Evolutionary conservation across 257 asterid species (phyloP), one percentile per base, ranked within the genome.

Genomic region (Coffea eugenioides): DNA sequence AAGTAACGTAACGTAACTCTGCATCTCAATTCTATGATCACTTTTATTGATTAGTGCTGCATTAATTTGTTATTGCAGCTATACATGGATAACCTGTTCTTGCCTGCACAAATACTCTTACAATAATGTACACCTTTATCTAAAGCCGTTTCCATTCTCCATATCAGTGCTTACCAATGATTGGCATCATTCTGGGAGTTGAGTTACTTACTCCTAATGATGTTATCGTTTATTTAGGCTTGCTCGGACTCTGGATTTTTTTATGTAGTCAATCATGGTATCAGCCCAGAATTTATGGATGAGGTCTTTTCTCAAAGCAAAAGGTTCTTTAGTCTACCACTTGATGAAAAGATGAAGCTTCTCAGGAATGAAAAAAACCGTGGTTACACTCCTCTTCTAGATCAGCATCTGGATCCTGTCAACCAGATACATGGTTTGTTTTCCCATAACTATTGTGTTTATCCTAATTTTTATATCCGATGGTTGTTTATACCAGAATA

Each of bases 181-280:
- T 36, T 71, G 76, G n/a, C 16, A 27, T 73, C 39, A 31, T 51
- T 49, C 49, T 73, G 21, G 54, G 2, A 8, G 66, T 6, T 7
- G 20, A 74, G 31, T 20, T 74, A 16, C 56, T 57, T 36, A 73
- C 64, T n/a, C 74, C 54, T 71, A 75, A 46, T 1, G 34, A 31
- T 61, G 14, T 73, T 46, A 75, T 52, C 43, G 8, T 39, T 80
- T 76, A 95, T 39, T 80, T 76, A 95, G 99, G 96, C 98, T 67
- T 92, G 98, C 90, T 80, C 90, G 66, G 97, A 91, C 84, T 91
- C 95, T 66, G 96, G 99, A 34, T 93, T 95, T 90, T 95, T 95
- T 87, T 92, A 90, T 88, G 90, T 93, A 16, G 85, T 86, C 84
- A 95, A 93, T 86, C 99, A 95, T 88, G 95, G 97, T 49, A 95